Percentiles rank a stretch among this genome's conserved stretches.
phyloP scores from a whole-genome alignment of 2,329 filamentous ascomycete genomes.

The Sordariomycetes sp. region DNA sequence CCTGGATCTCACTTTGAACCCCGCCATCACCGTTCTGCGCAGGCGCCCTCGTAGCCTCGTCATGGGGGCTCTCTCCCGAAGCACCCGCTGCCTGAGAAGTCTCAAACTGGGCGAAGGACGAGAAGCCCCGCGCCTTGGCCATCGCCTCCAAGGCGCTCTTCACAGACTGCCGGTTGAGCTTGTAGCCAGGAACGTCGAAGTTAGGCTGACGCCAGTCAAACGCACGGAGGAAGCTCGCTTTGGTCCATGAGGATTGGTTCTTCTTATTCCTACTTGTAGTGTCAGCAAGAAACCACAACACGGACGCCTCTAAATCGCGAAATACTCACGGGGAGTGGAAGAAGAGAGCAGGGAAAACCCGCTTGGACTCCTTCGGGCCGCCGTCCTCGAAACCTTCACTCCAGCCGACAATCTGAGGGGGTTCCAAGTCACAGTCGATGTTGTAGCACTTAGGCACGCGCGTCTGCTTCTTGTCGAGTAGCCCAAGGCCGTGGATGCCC shows the following conservation, averaged over 20 bases:
- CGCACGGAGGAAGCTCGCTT: background rate
- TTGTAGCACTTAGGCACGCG: constrained; percentile 7
- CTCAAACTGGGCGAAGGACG: background rate
- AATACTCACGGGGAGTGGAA: constrained; percentile 7
- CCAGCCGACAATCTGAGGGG: constrained; percentile 8
- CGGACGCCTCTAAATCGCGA: background rate
- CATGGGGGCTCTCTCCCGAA: background rate
- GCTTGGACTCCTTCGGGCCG: constrained; percentile 5
- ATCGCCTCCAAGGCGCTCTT: background rate
- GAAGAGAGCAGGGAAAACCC: constrained; percentile 10
- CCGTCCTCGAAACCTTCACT: constrained; percentile 9
- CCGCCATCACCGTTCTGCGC: background rate
- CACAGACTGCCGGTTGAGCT: background rate
- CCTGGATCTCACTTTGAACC: background rate
- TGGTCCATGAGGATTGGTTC: background rate
- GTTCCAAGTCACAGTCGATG: constrained; percentile 5
- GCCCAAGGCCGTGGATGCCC: background rate
- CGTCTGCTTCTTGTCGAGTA: background rate
- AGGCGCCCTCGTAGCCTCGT: background rate
- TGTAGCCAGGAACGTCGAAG: background rate
- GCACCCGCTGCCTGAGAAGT: background rate
- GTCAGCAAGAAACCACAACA: background rate
- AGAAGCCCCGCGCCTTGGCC: background rate
- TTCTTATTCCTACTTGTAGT: background rate
- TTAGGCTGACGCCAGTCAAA: background rate